Percentiles rank a stretch among this genome's conserved stretches.
These are phyloP conservation scores for Clarireedia sp. DNA, from an alignment of 2,329 filamentous ascomycete genomes.

Conservation along the genomic window DNA sequence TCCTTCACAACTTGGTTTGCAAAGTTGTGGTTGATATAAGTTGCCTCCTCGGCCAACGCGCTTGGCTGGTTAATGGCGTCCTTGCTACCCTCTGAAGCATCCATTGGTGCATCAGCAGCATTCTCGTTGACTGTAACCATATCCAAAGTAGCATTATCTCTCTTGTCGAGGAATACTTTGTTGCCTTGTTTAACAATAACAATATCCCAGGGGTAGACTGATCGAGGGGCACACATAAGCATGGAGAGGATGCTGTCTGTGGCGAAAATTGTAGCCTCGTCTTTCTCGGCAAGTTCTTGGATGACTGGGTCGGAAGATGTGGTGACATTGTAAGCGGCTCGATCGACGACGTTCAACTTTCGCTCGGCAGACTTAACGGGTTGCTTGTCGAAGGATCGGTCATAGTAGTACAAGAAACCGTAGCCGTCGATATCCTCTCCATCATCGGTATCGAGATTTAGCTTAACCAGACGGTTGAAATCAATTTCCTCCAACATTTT, in stretches of 20 bases:
- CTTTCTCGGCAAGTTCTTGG: conserved; percentile 90
- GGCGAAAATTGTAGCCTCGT: conserved; percentile 93
- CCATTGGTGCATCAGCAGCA: conserved; percentile 86
- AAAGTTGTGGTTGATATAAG: conserved; percentile 99
- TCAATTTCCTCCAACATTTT: conserved; percentile 95
- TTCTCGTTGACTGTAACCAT: conserved; percentile 99
- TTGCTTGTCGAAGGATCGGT: conserved; percentile 88
- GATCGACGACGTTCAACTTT: conserved; percentile 81
- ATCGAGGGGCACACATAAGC: conserved; percentile 97
- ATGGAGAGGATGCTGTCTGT: conserved; percentile 97
- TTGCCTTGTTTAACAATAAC: conserved; percentile 87
- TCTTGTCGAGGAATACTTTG: conserved; percentile 99
- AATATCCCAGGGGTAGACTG: conserved; percentile 97
- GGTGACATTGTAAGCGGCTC: conserved; percentile 95
- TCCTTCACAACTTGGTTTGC: conserved; percentile 90
- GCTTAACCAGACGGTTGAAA: conserved; percentile 88
- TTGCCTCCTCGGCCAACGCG: conserved; percentile 91
- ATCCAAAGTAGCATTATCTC: conserved; percentile 87
- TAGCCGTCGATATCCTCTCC: conserved; percentile 94
- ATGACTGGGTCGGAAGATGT: conserved; percentile 94
- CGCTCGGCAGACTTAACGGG: conserved; percentile 83
- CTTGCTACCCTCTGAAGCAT: conserved; percentile 85
- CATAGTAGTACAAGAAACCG: conserved; percentile 98
- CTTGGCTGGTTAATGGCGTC: conserved; percentile 91
- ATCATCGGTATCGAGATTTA: conserved; percentile 90